These are phyloP conservation scores for Selenicereus undatus DNA, from an alignment of 148 eudicot species.

Conservation along the genomic window DNA sequence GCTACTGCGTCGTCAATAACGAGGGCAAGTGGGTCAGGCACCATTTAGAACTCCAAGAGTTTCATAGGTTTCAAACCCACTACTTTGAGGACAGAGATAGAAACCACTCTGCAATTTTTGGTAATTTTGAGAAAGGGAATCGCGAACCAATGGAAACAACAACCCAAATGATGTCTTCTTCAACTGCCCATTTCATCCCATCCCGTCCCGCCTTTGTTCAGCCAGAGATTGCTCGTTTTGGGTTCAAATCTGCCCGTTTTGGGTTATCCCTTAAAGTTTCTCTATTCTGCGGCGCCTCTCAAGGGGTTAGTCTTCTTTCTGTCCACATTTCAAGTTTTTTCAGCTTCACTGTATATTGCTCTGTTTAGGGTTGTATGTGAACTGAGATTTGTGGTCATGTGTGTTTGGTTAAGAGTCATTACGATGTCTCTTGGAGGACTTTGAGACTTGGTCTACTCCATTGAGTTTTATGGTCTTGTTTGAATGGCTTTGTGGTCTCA, in stretches of 20 bases:
- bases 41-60: too few relatives aligned
- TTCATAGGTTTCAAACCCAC: too few relatives aligned
- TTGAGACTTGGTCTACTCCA: not conserved
- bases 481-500: too few relatives aligned
- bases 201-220: not conserved
- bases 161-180: not conserved
- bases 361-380: not conserved
- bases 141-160: not conserved
- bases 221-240: not conserved
- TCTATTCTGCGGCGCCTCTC: conserved; percentile 3
- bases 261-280: not conserved
- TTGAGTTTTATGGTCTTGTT: too few relatives aligned
- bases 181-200: not conserved
- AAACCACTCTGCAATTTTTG: not conserved
- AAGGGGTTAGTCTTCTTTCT: conserved; percentile 11
- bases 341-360: not conserved
- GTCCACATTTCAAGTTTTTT: not conserved
- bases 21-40: too few relatives aligned
- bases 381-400: not conserved
- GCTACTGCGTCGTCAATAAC: too few relatives aligned
- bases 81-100: not conserved
- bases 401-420: not conserved
- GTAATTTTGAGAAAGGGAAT: not conserved
- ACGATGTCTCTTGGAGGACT: too few relatives aligned
- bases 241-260: not conserved